A percentile compares a stretch with the other conserved stretches of the same genome.
phyloP scores from a whole-genome alignment of 2,329 filamentous ascomycete genomes.

The Cladosporium sp. region DNA sequence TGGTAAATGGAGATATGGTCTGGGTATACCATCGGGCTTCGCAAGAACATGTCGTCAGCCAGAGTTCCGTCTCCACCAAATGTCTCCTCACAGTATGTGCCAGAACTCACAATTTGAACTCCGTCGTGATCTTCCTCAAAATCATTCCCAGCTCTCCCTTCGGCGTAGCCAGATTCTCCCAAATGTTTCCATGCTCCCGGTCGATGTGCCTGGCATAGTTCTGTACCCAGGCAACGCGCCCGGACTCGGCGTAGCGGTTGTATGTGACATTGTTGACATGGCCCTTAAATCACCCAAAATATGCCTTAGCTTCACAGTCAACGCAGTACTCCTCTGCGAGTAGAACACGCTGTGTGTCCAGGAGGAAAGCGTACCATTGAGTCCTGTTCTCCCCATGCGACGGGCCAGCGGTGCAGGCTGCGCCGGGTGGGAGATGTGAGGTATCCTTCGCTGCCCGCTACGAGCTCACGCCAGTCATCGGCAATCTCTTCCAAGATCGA shows the following conservation, averaged over 20 bases:
- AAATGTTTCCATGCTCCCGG: conserved; percentile 60
- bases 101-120: conserved; percentile 75
- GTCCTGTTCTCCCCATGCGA: conserved; percentile 84
- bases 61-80: background rate
- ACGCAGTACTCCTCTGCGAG: background rate
- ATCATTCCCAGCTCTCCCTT: conserved; percentile 68
- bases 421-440: conserved; percentile 63
- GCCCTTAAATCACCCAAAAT: conserved; percentile 39
- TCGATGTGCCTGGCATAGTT: conserved; percentile 68
- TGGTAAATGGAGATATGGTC: conserved; percentile 83
- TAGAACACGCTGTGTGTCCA: background rate
- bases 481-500: conserved; percentile 61
- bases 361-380: conserved; percentile 51
- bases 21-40: conserved; percentile 74
- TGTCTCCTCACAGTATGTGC: background rate
- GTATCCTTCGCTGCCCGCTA: conserved; percentile 75
- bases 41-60: conserved; percentile 35
- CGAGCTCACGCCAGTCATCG: conserved; percentile 68
- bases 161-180: conserved; percentile 69
- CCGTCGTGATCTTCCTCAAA: conserved; percentile 73
- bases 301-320: conserved; percentile 19
- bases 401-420: conserved; percentile 64
- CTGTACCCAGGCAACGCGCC: conserved; percentile 73
- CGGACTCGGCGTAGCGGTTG: conserved; percentile 78
- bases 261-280: conserved; percentile 90